These are phyloP conservation scores for Termitomyces sp. DNA, from an alignment of 768 basidiomycete genomes.

Conservation along the genomic window DNA sequence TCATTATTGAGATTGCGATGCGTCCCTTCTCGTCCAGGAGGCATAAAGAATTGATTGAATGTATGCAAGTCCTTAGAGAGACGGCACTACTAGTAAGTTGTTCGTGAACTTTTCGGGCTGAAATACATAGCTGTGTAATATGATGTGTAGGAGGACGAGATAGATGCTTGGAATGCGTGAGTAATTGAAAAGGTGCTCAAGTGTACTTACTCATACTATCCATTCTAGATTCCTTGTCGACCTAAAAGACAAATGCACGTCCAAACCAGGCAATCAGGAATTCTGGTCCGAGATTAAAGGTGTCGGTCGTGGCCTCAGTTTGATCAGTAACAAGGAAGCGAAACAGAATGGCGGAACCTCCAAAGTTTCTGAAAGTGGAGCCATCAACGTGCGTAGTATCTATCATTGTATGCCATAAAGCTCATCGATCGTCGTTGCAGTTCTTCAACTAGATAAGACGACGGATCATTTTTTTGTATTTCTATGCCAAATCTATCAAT, in stretches of 20 bases:
- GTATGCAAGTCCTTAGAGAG: conserved; percentile 61
- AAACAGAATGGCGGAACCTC: conserved; percentile 51
- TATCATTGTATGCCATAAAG: neutral
- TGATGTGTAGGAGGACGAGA: conserved; percentile 63
- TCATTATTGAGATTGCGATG: conserved; percentile 65
- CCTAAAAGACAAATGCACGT: conserved; percentile 49
- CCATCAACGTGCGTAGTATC: conserved; percentile 43
- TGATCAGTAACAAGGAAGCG: conserved; percentile 64
- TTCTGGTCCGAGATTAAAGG: conserved; percentile 62
- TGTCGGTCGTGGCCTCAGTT: conserved; percentile 45
- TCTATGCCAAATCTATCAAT: neutral
- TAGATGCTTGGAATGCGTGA: conserved; percentile 76
- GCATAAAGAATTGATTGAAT: conserved; percentile 65
- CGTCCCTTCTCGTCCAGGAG: conserved; percentile 68
- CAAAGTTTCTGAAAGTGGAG: conserved; percentile 45
- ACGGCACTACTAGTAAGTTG: conserved; percentile 54
- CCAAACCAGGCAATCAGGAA: conserved; percentile 51
- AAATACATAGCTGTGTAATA: neutral
- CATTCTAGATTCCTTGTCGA: conserved; percentile 51
- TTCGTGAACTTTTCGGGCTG: neutral
- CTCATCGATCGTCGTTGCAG: neutral
- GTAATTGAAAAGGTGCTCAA: conserved; percentile 16
- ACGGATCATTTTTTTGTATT: neutral
- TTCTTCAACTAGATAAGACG: neutral
- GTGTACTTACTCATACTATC: neutral